Evolutionary conservation across 441 rosid species (phyloP).

Genomic region (Gossypium davidsonii): DNA sequence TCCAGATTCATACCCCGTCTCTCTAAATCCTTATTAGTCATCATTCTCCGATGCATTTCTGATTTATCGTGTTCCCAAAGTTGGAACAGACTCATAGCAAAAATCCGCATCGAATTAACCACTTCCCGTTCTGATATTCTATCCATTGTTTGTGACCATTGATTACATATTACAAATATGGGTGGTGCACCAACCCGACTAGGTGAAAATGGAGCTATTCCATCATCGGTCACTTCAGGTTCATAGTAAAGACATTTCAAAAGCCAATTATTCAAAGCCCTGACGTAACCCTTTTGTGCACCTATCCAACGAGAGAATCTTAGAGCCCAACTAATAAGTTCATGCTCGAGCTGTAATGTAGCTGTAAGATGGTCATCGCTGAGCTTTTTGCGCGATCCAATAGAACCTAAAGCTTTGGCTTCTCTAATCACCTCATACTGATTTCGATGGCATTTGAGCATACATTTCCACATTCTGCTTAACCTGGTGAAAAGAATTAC

Average conservation of each 20-base stretch:
- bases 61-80: conserved; percentile 72
- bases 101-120: conserved; percentile 55
- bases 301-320: conserved; percentile 75
- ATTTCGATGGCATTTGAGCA: conserved; percentile 83
- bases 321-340: conserved; percentile 62
- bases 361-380: conserved; percentile 61
- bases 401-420: conserved; percentile 53
- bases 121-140: conserved; percentile 84
- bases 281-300: conserved; percentile 69
- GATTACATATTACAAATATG: conserved; percentile 84
- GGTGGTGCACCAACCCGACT: conserved; percentile 91
- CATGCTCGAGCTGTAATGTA: conserved; percentile 62
- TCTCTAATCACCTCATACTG: conserved; percentile 71
- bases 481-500: conserved; percentile 40
- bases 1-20: conserved; percentile 55
- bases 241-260: conserved; percentile 69
- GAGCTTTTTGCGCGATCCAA: conserved; percentile 52
- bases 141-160: conserved; percentile 82
- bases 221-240: conserved; percentile 87
- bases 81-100: conserved; percentile 58
- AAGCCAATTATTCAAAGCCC: conserved; percentile 80
- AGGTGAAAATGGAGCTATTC: conserved; percentile 81
- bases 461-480: conserved; percentile 80
- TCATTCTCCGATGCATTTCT: conserved; percentile 47
- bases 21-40: conserved; percentile 52